Evolutionary conservation across 2,329 filamentous ascomycete genomes (phyloP).

Genomic region (Gnomoniopsis sp.): DNA sequence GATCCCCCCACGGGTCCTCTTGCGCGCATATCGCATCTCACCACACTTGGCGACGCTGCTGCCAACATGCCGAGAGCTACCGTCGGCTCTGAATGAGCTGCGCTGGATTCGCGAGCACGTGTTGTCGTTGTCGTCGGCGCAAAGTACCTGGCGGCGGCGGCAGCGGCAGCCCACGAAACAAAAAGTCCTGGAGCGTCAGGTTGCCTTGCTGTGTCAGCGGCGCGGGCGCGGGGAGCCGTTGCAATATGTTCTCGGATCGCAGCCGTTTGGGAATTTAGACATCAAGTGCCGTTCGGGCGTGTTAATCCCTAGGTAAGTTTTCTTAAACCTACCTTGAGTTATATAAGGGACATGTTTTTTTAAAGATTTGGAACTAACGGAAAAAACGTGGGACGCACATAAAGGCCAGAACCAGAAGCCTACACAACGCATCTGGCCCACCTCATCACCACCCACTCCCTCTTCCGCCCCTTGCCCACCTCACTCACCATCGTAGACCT

Average conservation of each 20-base stretch:
- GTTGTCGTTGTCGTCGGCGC: no score
- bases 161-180: background rate
- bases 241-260: conserved; percentile 84
- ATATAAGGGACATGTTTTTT: no score
- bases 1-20: conserved; percentile 55
- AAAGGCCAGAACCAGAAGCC: conserved; percentile 65
- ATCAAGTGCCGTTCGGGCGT: conserved; percentile 75
- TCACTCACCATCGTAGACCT: conserved; percentile 70
- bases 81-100: conserved; percentile 65
- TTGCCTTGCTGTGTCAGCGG: conserved; percentile 42
- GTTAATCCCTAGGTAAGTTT: conserved; percentile 72
- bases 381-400: conserved; percentile 3
- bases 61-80: conserved; percentile 58
- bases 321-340: background rate
- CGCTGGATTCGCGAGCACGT: conserved; percentile 66
- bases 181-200: background rate
- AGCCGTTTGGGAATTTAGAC: conserved; percentile 82
- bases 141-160: no score
- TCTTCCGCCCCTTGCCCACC: conserved; percentile 1
- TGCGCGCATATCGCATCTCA: conserved; percentile 50
- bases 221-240: conserved; percentile 67
- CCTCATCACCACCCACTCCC: conserved; percentile 30
- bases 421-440: conserved; percentile 57
- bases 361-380: no score
- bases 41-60: conserved; percentile 59